Evolutionary conservation across 495 filamentous ascomycete species (phyloP), one percentile per base, ranked within the genome.

Genomic region (Lindgomyces ingoldianus): DNA sequence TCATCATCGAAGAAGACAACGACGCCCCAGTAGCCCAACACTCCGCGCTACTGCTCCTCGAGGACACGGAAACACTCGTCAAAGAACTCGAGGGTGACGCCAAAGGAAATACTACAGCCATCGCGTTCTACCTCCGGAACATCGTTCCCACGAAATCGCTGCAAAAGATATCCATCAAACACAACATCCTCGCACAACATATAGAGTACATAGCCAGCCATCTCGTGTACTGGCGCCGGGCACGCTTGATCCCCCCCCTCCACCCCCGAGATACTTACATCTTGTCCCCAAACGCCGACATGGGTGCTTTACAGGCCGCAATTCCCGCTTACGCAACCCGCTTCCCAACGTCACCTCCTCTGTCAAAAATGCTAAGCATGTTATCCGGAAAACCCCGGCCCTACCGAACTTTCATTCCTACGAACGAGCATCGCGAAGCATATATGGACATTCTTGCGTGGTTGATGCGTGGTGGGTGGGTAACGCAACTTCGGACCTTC

Each of bases 251-350:
- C 60, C 90, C 91, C 11, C 94, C 94, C 1, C 82, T 98, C 14
- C 91, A 96, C 67, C 88, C 87, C 33, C 80, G 93, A 30, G 91
- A 98, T 73, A 91, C 86, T n/a, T 98, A 97, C 74, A 89, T 96
- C 25, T 85, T 96, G 29, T 94, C 89, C 22, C 94, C 93, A 0
- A 96, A 96, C 73, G 92, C 91, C 52, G 90, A 96, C 68, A 81
- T 91, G 72, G 81, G 81, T 63, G 86, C 88, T 51, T 80, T 97
- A 0, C 83, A 85, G 33, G 75, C 81, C n/a, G 89, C 91, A 2
- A 85, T 85, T 19, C 76, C 82, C n/a, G 81, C 84, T 1, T 98
- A 91, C 79, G 83, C 88, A 16, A 77, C 81, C 18, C 78, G 84
- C 2, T 98, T 98, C 65, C 90, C 93, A 0, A 85, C 91, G 0